Evolutionary conservation across 2,329 filamentous ascomycete genomes (phyloP).

Genomic region (Sporothrix schenckii): DNA sequence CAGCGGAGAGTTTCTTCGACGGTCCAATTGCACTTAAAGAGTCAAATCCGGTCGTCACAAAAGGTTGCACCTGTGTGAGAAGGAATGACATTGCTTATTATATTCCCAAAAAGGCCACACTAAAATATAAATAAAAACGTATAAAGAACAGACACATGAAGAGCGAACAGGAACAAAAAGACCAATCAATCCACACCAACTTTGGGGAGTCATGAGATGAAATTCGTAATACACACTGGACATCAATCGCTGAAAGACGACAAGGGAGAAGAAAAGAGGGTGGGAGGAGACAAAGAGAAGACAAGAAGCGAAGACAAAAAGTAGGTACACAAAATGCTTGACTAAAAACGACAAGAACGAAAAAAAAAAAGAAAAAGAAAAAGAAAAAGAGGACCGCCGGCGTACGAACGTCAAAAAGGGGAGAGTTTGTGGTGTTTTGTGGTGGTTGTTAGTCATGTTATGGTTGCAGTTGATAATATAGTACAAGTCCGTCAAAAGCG

Average conservation of each 20-base stretch:
- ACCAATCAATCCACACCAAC: constrained; percentile 19
- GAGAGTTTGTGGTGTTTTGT: neutral
- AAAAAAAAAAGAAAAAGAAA: neutral
- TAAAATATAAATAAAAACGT: neutral
- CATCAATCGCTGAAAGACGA: constrained; percentile 28
- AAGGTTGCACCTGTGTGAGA: neutral
- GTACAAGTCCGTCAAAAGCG: constrained; percentile 16
- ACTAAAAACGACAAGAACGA: neutral
- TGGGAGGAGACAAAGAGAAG: neutral
- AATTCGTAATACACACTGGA: constrained; percentile 33
- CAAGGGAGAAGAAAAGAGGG: neutral
- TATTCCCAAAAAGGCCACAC: constrained; percentile 18
- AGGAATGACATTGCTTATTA: constrained; percentile 7
- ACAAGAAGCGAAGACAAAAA: neutral
- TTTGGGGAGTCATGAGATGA: constrained; percentile 28
- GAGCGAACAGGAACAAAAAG: neutral
- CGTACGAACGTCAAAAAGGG: constrained; percentile 3
- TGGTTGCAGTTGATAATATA: neutral
- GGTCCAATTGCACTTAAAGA: neutral
- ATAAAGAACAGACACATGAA: neutral
- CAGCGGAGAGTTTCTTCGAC: no score
- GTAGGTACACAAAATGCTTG: neutral
- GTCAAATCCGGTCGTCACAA: neutral
- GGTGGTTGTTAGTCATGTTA: neutral
- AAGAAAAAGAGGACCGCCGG: constrained; percentile 15